Evolutionary conservation across 306 rosid species (phyloP).

Genomic region (Prinsepia uniflora): DNA sequence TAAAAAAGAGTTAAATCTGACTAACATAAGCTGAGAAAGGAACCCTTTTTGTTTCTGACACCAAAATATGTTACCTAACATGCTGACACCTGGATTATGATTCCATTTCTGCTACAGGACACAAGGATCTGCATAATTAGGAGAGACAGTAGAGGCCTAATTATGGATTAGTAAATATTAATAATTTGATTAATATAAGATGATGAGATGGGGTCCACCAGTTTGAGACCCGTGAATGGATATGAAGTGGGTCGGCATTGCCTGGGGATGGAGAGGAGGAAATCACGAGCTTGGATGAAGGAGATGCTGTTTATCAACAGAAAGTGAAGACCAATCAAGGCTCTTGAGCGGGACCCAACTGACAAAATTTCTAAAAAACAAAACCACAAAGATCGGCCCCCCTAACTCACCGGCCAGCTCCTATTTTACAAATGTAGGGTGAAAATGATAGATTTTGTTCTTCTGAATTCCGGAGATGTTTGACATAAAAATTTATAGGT

Average conservation of each 20-base stretch:
- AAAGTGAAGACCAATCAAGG: neutral
- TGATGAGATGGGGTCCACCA: neutral
- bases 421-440: neutral
- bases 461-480: too few species aligned
- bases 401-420: neutral
- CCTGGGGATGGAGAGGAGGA: neutral
- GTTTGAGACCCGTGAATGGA: conserved; percentile 15
- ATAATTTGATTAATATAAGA: neutral
- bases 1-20: too few species aligned
- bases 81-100: too few species aligned
- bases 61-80: too few species aligned
- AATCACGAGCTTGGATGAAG: conserved; percentile 12
- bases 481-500: too few species aligned
- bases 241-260: conserved; percentile 15
- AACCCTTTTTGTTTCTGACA: too few species aligned
- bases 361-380: neutral
- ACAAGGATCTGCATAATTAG: neutral
- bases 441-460: neutral
- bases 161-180: neutral
- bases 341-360: neutral
- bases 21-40: too few species aligned
- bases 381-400: neutral
- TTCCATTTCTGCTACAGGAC: too few species aligned
- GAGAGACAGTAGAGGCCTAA: neutral
- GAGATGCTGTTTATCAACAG: neutral